Conservation (phyloP, 2,329 filamentous ascomycete genomes). For the Diaporthe longicolla region DNA sequence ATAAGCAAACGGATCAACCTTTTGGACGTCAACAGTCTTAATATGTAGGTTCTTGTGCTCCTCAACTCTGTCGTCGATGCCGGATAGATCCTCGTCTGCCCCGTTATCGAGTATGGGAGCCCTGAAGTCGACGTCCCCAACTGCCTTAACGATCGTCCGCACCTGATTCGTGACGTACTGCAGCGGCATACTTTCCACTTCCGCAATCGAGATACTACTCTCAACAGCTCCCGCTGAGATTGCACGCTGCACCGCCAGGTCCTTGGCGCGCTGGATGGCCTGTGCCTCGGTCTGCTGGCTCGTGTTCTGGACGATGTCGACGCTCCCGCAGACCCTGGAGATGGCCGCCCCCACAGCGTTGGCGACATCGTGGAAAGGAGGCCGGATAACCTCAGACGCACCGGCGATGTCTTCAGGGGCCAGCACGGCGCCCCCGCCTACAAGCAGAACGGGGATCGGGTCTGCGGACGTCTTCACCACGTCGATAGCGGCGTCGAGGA, state of each 20-base stretch:
- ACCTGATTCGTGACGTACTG: constrained; percentile 53
- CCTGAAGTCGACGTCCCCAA: constrained; percentile 58
- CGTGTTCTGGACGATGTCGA: constrained; percentile 43
- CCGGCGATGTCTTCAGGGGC: constrained; percentile 53
- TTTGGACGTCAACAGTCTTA: constrained; percentile 46
- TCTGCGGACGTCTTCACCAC: constrained; percentile 49
- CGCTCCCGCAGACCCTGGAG: constrained; percentile 55
- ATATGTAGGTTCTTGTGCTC: constrained; percentile 54
- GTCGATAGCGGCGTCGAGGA: constrained; percentile 48
- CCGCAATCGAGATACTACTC: constrained; percentile 55
- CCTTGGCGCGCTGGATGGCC: constrained; percentile 46
- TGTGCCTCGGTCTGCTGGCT: constrained; percentile 44
- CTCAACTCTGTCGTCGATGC: constrained; percentile 35
- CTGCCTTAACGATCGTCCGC: constrained; percentile 54
- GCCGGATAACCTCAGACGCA: constrained; percentile 54
- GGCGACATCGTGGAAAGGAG: constrained; percentile 58
- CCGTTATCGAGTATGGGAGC: constrained; percentile 46
- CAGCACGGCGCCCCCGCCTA: constrained; percentile 61
- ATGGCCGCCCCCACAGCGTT: constrained; percentile 65
- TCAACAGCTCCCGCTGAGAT: constrained; percentile 43
- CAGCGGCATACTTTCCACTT: constrained; percentile 57
- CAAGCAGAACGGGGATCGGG: constrained; percentile 53
- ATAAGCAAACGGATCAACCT: constrained; percentile 51
- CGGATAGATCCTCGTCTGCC: constrained; percentile 40
- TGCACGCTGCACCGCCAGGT: constrained; percentile 43